These are phyloP conservation scores for Candida vartiovaarae DNA, from an alignment of 805 yeast genomes.

Conservation along the genomic window DNA sequence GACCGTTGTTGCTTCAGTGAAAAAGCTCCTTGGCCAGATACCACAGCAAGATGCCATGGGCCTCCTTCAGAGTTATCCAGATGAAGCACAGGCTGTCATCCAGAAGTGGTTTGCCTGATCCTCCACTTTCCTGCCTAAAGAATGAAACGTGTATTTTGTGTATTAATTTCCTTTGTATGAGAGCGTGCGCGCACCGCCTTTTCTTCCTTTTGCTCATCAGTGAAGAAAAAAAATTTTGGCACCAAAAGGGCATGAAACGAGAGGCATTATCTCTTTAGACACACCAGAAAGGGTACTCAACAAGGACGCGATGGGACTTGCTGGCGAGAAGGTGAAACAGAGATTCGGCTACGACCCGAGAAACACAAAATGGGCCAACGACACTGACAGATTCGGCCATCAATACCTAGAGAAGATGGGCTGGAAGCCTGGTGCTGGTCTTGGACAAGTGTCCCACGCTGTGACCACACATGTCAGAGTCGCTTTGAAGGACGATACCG, in stretches of 20 bases:
- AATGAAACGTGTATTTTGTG: not conserved
- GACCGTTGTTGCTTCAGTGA: slow-evolving; percentile 53
- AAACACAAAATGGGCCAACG: slow-evolving; percentile 91
- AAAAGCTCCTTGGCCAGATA: slow-evolving; percentile 52
- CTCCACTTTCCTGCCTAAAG: not conserved
- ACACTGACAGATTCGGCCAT: slow-evolving; percentile 79
- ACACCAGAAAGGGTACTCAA: not conserved
- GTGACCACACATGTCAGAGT: slow-evolving; percentile 81
- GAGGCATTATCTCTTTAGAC: not conserved
- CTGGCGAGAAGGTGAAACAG: slow-evolving; percentile 73
- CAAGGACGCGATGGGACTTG: slow-evolving; percentile 56
- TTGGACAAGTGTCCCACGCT: slow-evolving; percentile 65
- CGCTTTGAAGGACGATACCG: slow-evolving; percentile 68
- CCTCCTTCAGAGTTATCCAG: slow-evolving; percentile 54
- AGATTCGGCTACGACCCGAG: slow-evolving; percentile 90
- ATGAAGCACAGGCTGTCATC: slow-evolving; percentile 52
- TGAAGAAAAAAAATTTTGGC: slow-evolving; percentile 2
- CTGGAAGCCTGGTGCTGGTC: slow-evolving; percentile 88
- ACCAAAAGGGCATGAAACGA: not conserved
- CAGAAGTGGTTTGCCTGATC: slow-evolving; percentile 47
- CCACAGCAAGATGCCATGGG: slow-evolving; percentile 67
- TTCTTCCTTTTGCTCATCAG: slow-evolving; percentile 1
- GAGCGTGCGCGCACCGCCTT: not conserved
- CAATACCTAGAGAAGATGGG: slow-evolving; percentile 76
- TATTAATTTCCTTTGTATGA: not conserved